These are phyloP conservation scores for Tetraselmis chui DNA, from an alignment of 139 green algal species.

Conservation along the genomic window DNA sequence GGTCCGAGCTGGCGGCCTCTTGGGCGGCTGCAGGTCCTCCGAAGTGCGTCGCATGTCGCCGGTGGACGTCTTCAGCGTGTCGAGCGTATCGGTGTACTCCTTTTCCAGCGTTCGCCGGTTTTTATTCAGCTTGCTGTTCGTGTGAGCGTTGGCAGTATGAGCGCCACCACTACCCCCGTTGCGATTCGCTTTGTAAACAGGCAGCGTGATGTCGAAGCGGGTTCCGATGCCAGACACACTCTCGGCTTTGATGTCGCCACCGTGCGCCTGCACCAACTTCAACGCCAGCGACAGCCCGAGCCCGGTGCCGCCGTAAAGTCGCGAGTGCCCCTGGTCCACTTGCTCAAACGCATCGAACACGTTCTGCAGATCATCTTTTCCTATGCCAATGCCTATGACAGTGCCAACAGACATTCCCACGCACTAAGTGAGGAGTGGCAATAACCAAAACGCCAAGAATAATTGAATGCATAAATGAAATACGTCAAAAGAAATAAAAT, in stretches of 20 bases:
- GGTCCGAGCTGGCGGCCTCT: conserved; percentile 43
- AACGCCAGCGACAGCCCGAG: conserved; percentile 56
- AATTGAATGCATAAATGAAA: too few relatives aligned
- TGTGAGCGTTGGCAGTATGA: conserved; percentile 21
- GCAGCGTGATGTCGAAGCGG: conserved; percentile 53
- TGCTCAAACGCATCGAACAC: conserved; percentile 20
- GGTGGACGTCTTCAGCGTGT: conserved; percentile 37
- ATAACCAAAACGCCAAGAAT: too few relatives aligned
- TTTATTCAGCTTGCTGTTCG: conserved; percentile 18
- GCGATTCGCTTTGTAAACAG: too few relatives aligned
- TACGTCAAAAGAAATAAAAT: too few relatives aligned
- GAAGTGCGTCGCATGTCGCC: conserved; percentile 32
- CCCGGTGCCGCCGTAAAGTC: conserved; percentile 69
- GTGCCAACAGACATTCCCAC: too few relatives aligned
- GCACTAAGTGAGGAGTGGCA: too few relatives aligned
- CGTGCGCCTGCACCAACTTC: conserved; percentile 62
- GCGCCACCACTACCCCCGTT: too few relatives aligned
- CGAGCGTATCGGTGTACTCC: conserved; percentile 50
- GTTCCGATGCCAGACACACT: conserved; percentile 32
- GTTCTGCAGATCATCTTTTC: background rate
- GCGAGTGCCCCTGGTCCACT: conserved; percentile 58
- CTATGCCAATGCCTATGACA: background rate
- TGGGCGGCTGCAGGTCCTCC: conserved; percentile 24
- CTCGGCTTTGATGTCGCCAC: conserved; percentile 37
- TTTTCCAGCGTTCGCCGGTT: conserved; percentile 40